Evolutionary conservation across 352 stramenopile genomes (phyloP).

Genomic region (Globisporangium echinulatum): DNA sequence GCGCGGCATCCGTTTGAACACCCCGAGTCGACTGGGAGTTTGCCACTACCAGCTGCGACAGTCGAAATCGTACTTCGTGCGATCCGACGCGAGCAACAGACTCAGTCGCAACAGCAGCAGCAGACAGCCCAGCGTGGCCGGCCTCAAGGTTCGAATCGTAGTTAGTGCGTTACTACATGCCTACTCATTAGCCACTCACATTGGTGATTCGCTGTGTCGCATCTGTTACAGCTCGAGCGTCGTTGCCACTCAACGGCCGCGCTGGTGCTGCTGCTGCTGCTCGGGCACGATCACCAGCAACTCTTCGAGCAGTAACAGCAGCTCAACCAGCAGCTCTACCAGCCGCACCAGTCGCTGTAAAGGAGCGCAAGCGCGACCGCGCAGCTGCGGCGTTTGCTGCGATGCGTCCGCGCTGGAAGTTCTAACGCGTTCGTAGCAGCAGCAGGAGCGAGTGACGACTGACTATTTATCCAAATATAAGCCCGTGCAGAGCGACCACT

Average conservation of each 20-base stretch:
- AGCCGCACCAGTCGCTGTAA: neutral
- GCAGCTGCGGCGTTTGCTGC: neutral
- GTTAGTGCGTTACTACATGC: too few species aligned
- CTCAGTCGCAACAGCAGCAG: slow-evolving; percentile 6
- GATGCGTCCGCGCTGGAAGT: slow-evolving; percentile 14
- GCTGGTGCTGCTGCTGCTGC: too few species aligned
- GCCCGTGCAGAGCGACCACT: too few species aligned
- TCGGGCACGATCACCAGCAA: too few species aligned
- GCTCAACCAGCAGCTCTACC: neutral
- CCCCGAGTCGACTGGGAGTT: slow-evolving; percentile 42
- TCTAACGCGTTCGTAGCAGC: slow-evolving; percentile 2
- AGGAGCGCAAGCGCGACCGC: slow-evolving; percentile 4
- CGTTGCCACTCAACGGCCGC: too few species aligned
- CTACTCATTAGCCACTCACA: too few species aligned
- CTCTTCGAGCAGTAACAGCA: neutral
- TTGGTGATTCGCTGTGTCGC: too few species aligned
- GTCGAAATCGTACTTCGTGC: slow-evolving; percentile 43
- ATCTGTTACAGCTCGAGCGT: too few species aligned
- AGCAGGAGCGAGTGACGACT: neutral
- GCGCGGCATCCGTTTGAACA: slow-evolving; percentile 75
- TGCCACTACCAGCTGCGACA: slow-evolving; percentile 50
- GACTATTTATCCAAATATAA: slow-evolving; percentile 5
- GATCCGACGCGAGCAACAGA: slow-evolving; percentile 26
- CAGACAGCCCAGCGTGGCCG: neutral
- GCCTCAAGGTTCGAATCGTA: too few species aligned